These are phyloP conservation scores for Septoria linicola DNA, from an alignment of 2,329 filamentous ascomycete genomes.

Conservation along the genomic window DNA sequence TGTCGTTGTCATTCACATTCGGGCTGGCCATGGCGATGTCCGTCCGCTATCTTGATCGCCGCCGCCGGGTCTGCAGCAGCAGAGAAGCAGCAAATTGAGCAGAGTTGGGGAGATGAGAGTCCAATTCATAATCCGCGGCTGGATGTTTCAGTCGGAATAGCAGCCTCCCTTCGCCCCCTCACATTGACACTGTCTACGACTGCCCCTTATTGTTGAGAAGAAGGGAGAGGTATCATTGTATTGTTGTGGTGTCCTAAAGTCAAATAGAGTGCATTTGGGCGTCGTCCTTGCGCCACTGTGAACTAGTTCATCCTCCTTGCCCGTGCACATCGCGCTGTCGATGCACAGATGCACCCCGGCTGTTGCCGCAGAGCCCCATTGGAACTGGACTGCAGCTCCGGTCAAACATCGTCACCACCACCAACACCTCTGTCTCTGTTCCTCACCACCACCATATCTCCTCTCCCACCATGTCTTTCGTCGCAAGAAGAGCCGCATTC, in stretches of 20 bases:
- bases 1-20: slow-evolving; percentile 1
- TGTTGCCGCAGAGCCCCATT: slow-evolving; percentile 9
- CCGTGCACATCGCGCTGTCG: too few species aligned
- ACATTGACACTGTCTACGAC: not conserved
- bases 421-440: too few species aligned
- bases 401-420: not conserved
- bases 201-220: not conserved
- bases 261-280: too few species aligned
- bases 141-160: not conserved
- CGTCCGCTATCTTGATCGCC: not conserved
- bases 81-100: not conserved
- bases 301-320: too few species aligned
- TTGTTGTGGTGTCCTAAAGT: too few species aligned
- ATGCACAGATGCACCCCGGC: too few species aligned
- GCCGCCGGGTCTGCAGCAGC: not conserved
- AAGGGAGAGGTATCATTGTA: too few species aligned
- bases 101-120: not conserved
- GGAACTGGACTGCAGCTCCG: too few species aligned
- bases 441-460: slow-evolving; percentile 9
- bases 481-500: slow-evolving; percentile 48
- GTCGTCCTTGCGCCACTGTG: too few species aligned
- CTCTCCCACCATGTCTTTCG: slow-evolving; percentile 45
- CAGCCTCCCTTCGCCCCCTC: too few species aligned
- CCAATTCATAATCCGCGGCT: not conserved
- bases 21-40: not conserved